Evolutionary conservation across 75 land plant genomes (phyloP).

Genomic region (Selaginella moellendorffii): DNA sequence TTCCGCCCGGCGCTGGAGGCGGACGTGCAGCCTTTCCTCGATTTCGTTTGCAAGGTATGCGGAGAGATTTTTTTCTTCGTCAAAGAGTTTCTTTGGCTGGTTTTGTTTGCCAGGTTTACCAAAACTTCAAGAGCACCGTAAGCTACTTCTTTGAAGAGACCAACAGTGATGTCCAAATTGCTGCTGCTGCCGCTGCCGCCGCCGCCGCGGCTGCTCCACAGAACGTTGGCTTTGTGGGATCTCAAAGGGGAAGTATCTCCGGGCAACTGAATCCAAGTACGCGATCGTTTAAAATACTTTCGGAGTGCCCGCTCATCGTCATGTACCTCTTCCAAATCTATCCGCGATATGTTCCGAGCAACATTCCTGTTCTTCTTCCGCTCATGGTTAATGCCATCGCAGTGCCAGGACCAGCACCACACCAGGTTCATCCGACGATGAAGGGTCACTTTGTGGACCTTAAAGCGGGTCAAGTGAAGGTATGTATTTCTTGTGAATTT

Average conservation of each 20-base stretch:
- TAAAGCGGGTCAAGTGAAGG: conserved; percentile 98
- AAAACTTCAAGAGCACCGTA: conserved; percentile 70
- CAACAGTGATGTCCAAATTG: conserved; percentile 29
- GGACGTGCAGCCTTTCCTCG: conserved; percentile 92
- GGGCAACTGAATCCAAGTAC: conserved; percentile 84
- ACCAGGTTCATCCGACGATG: conserved; percentile 51
- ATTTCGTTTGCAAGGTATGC: conserved; percentile 64
- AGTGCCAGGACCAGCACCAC: conserved; percentile 88
- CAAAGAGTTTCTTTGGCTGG: too few species aligned
- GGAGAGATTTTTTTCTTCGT: background rate
- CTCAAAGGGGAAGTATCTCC: conserved; percentile 34
- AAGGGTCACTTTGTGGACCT: conserved; percentile 74
- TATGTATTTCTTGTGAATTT: too few species aligned
- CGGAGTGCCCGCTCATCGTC: conserved; percentile 95
- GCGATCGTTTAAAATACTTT: conserved; percentile 86
- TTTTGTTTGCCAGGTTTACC: too few species aligned
- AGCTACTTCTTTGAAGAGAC: conserved; percentile 66
- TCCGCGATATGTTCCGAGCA: conserved; percentile 72
- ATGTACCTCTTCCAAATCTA: conserved; percentile 96
- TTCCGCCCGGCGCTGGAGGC: conserved; percentile 77
- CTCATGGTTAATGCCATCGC: conserved; percentile 92
- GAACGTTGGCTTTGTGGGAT: conserved; percentile 33
- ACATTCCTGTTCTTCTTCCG: conserved; percentile 80
- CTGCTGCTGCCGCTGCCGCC: too few species aligned
- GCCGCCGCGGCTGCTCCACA: conserved; percentile 13